These are phyloP conservation scores for Phialophora verrucosa DNA, from an alignment of 2,329 filamentous ascomycete species.

Conservation along the genomic window DNA sequence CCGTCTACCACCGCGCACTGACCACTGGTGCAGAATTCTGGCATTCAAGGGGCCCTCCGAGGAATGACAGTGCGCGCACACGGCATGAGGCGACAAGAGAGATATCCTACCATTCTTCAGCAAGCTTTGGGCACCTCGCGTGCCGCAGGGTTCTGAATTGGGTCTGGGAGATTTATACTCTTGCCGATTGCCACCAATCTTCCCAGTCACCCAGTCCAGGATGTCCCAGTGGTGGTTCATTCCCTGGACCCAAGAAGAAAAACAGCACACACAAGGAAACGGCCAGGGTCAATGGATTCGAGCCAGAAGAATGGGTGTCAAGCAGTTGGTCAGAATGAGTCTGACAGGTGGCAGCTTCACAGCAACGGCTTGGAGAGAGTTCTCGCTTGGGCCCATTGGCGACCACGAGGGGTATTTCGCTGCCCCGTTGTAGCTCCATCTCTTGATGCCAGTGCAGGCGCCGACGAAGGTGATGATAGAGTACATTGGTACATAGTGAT, in stretches of 20 bases:
- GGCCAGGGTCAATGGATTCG: not conserved
- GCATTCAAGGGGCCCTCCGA: conserved; percentile 17
- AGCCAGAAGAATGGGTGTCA: not conserved
- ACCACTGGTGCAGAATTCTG: conserved; percentile 1
- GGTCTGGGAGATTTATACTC: not conserved
- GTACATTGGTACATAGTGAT: not conserved
- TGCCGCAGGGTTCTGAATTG: not conserved
- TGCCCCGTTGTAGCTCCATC: not conserved
- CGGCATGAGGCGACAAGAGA: not conserved
- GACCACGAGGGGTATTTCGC: not conserved
- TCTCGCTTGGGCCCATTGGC: not conserved
- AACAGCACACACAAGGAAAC: not conserved
- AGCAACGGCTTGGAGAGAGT: not conserved
- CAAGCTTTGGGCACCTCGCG: not conserved
- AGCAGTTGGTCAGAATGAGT: not conserved
- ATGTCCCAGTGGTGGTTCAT: not conserved
- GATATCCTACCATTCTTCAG: conserved; percentile 16
- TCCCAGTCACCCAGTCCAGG: not conserved
- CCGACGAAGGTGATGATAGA: not conserved
- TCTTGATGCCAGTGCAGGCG: not conserved
- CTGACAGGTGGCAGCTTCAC: not conserved
- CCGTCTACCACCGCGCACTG: conserved; percentile 29
- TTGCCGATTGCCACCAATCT: not conserved
- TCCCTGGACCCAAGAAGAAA: not conserved
- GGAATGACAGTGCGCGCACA: conserved; percentile 27